Evolutionary conservation across 495 filamentous ascomycete species (phyloP), one percentile per base, ranked within the genome.

Genomic region (Xylaria bambusicola): DNA sequence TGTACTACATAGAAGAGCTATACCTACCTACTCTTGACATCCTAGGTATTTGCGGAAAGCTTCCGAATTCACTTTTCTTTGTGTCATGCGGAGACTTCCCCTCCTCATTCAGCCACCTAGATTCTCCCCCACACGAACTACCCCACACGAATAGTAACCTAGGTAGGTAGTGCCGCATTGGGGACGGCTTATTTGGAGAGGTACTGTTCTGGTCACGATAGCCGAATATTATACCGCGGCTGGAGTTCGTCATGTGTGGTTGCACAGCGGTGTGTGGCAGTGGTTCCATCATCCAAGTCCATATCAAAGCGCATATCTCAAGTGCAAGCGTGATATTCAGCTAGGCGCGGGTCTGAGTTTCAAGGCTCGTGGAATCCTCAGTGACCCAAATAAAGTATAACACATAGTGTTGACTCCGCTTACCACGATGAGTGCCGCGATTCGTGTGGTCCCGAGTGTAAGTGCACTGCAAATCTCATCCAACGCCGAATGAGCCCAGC

Each of bases 401-500:
- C 5, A 35, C 15, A 46, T 27, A 48, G 1, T 31, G 10, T 33
- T 10, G 10, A 20, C 20, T 12, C 18, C 21, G 21, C 17, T 15
- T 21, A 21, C 17, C 42, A 55, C 76, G 72, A 82, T 85, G 70
- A 67, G 72, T 52, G 75, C 77, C 50, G 80, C 78, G 42, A 76
- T 91, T 53, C 80, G 88, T 56, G 77, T 88, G 55, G 76, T 84
- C 46, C 80, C 80, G 33, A 78, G 60, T 27, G 80, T 82, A 61
- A 72, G 77, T 72, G 20, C 15, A 1, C 42, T 36, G 13, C 10
- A 27, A 18, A 13, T 52, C n/a, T 26, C 15, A 23, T 42, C 18
- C 26, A 26, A 45, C 7, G 26, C 47, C 10, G 15, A 58, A 41
- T 41, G 23, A 15, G 15, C 33, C 33, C n/a, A 33, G 1, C 26